Conservation (phyloP, 805 yeast genomes). For the Teunomyces tritomae region DNA sequence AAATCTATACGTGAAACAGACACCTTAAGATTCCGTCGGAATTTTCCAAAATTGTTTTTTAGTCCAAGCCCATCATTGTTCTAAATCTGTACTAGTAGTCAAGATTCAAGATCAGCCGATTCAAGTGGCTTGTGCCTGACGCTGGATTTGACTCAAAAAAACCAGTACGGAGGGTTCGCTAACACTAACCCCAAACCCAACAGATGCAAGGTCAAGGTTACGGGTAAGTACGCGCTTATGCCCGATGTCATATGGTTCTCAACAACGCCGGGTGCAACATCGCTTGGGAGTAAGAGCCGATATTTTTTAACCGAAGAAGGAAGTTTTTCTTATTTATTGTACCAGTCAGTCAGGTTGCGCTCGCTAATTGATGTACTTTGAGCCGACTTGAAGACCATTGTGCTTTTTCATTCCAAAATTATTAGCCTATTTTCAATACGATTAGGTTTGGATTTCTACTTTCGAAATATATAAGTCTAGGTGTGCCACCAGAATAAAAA, state of each 20-base stretch:
- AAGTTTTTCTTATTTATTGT: not conserved
- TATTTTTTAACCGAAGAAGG: slow-evolving; percentile 3
- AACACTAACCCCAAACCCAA: not conserved
- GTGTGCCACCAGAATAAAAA: not conserved
- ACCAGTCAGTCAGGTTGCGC: slow-evolving; percentile 2
- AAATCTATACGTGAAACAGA: not conserved
- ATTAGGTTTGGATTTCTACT: slow-evolving; percentile 1
- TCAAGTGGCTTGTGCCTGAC: not conserved
- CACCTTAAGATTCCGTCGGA: not conserved
- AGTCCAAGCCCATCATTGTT: not conserved
- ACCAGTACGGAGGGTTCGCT: not conserved
- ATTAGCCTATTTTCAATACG: slow-evolving; percentile 4
- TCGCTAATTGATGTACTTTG: slow-evolving; percentile 2
- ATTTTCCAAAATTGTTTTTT: not conserved
- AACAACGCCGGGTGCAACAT: slow-evolving; percentile 4
- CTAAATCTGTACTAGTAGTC: not conserved
- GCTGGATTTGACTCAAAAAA: not conserved
- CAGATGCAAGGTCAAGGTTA: not conserved
- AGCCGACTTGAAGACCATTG: slow-evolving; percentile 2
- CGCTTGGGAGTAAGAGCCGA: slow-evolving; percentile 2
- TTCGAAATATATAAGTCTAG: not conserved
- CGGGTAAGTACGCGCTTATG: not conserved
- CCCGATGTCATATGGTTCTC: slow-evolving; percentile 2
- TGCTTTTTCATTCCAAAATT: not conserved
- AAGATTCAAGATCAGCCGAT: not conserved